These are phyloP conservation scores for Porphyrellus cyaneotinctus DNA, from an alignment of 768 basidiomycete genomes.

Conservation along the genomic window DNA sequence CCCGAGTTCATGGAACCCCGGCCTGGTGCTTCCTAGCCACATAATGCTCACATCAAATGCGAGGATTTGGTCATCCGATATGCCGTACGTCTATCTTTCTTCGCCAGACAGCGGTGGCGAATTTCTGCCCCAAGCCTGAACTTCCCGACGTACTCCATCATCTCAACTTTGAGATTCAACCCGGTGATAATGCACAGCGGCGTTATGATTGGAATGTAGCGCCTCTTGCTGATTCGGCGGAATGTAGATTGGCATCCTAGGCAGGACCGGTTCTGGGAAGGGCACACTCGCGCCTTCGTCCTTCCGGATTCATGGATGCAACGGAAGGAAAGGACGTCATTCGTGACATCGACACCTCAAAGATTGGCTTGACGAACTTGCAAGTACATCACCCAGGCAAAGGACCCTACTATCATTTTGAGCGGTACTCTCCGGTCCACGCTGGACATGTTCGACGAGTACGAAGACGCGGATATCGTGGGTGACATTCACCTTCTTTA, in stretches of 20 bases:
- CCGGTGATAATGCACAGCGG: conserved; percentile 65
- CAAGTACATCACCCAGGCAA: conserved; percentile 41
- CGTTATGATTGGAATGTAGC: neutral
- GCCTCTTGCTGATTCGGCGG: conserved; percentile 1
- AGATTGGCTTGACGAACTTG: conserved; percentile 78
- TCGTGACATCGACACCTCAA: conserved; percentile 76
- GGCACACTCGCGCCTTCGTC: conserved; percentile 80
- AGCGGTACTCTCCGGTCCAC: conserved; percentile 79
- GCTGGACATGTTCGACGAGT: conserved; percentile 83
- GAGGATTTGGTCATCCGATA: conserved; percentile 75
- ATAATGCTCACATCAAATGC: conserved; percentile 61
- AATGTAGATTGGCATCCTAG: conserved; percentile 61
- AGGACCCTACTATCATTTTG: conserved; percentile 88
- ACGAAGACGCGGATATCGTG: conserved; percentile 79
- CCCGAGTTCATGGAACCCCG: conserved; percentile 83
- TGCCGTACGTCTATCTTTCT: conserved; percentile 47
- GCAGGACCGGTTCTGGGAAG: conserved; percentile 71
- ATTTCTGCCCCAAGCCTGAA: conserved; percentile 53
- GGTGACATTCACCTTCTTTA: conserved; percentile 21
- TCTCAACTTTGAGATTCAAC: conserved; percentile 66
- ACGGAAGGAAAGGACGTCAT: conserved; percentile 69
- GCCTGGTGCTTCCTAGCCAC: conserved; percentile 79
- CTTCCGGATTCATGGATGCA: conserved; percentile 89
- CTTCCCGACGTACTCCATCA: conserved; percentile 82
- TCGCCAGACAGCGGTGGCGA: neutral